Base-by-base conservation (phyloP, 169 alveolate species). In the Eimeria tenella region DNA sequence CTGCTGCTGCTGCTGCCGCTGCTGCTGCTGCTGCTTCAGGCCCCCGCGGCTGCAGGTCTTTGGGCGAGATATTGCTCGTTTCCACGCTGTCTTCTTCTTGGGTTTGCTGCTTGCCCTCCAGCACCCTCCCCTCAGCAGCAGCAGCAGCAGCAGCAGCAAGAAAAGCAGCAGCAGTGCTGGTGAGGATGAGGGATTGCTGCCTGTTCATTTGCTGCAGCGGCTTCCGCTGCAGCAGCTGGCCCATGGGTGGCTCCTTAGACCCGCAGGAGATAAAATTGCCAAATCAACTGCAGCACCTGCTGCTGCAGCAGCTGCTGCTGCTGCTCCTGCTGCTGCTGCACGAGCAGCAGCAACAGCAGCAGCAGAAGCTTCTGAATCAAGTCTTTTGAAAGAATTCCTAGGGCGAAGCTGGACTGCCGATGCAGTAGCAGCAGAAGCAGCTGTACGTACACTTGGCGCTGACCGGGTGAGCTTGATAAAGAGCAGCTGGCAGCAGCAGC, bases 201-300 rank as follows among this genome's bases (percentile, higher is more conserved):
- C 82, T 3, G 17, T 13, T 71, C 53, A 6, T 5, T 52, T 71
- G 82, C 82, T 71, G 82, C 82, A 71, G 82, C 82, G 23, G 82
- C 82, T 71, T 31, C 82, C 82, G 82, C 56, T 71, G 56, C 82
- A 71, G 82, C 82, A 71, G 52, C 10, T 71, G 52, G 82, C 82
- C 1, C 82, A 71, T 71, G 82, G 82, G 56, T 71, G 82, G 82
- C 82, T 71, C 82, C 82, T 71, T 31, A 71, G 82, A 13, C 82
- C 82, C 55, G 5, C 82, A 5, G 82, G 82, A 31, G 50, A 21
- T 52, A 71, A 71, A 13, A 31, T 71, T n/a, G 82, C 82, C 82
- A 71, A 71, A 15, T 71, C 82, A 31, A 71, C 82, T 21, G 82
- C 82, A n/a, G 82, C 82, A 8, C 55, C 82, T 31, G 82, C 75